Evolutionary conservation across 2,329 filamentous ascomycete genomes (phyloP), one percentile per base, ranked within the genome.

Genomic region (Neonectria faginata): DNA sequence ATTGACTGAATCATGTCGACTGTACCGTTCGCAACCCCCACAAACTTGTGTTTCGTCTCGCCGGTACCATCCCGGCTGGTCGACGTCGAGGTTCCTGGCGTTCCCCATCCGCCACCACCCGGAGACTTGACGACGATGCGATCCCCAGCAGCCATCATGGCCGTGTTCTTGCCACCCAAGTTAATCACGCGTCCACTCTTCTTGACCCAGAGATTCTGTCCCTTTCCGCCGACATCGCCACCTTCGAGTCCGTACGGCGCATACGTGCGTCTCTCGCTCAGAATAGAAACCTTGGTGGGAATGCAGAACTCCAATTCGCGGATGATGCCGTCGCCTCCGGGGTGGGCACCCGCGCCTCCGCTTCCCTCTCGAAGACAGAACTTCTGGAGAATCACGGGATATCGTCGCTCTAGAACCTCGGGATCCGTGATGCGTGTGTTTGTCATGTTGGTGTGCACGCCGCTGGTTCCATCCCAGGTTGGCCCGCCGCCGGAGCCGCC

Each of bases 161-260:
- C 62, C 2, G 62, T 62, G 20, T 65, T 65, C 48, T 64, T 60
- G 9, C 63, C 63, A 0, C 70, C 70, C 9, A 72, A 45, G 22
- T 61, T 65, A 9, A 67, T 77, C 58, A 82, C 47, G 68, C 71
- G 65, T 6, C 79, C 68, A 2, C 72, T 67, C 68, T 87, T 90
- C 9, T 92, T 84, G 27, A 96, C 89, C 94, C 94, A 97, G 53
- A 96, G 81, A 72, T 97, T 98, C 67, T 93, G 80, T 0, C 95
- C 95, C 53, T 91, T 90, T 70, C 87, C 79, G 0, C 89, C 95
- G 66, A 94, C 90, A 64, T 89, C 89, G 4, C 94, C 94, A 1
- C 94, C 94, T 20, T 89, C 89, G 63, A 97, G 84, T 0, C 94
- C 94, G 68, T 77, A 77, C 0, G 79, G 92, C 47, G 87, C 86